These are phyloP conservation scores for Fusarium agapanthi DNA, from an alignment of 2,329 filamentous ascomycete species.

Conservation along the genomic window DNA sequence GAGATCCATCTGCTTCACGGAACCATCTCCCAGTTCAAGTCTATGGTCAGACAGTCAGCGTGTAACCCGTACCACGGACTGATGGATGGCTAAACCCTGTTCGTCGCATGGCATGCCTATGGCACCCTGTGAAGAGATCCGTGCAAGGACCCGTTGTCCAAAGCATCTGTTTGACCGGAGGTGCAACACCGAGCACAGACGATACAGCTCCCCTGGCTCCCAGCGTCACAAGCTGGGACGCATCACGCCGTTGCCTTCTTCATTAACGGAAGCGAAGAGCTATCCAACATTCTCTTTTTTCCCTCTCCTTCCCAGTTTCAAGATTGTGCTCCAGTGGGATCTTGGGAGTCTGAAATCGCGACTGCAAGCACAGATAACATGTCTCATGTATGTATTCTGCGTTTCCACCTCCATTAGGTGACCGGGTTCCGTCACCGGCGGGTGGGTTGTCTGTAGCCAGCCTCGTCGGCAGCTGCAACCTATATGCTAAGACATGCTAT, in stretches of 20 bases:
- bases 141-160: constrained; percentile 21
- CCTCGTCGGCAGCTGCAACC: constrained; percentile 31
- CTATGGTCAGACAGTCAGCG: constrained; percentile 13
- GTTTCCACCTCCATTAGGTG: background rate
- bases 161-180: constrained; percentile 20
- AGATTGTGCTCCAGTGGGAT: background rate
- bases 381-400: background rate
- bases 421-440: constrained; percentile 16
- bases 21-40: background rate
- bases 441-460: constrained; percentile 23
- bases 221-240: constrained; percentile 8
- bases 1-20: background rate
- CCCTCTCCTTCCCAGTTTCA: background rate
- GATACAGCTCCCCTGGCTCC: background rate
- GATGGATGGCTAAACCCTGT: constrained; percentile 35
- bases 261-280: background rate
- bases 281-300: constrained; percentile 4
- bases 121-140: constrained; percentile 22
- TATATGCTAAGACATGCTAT: constrained; percentile 21
- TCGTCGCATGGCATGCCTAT: constrained; percentile 34
- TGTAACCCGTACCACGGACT: constrained; percentile 31
- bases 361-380: background rate
- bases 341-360: background rate
- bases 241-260: constrained; percentile 15
- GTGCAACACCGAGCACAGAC: constrained; percentile 32